A percentile compares a stretch with the other conserved stretches of the same genome.
Evolutionary conservation across 257 asterid genomes (phyloP).

Genomic region (Solanum paucissectum): DNA sequence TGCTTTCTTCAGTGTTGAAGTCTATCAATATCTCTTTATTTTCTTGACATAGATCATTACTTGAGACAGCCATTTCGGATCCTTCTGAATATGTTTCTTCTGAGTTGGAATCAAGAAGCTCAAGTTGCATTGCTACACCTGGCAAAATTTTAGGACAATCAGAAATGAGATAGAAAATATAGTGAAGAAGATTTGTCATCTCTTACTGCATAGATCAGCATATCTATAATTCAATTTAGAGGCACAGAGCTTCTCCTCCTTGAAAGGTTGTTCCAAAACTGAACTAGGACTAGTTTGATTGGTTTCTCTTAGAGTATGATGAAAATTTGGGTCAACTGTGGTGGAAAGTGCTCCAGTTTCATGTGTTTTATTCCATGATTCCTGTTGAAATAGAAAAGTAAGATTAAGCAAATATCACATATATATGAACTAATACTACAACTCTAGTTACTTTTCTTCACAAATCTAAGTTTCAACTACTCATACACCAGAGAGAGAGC

Average conservation of each 20-base stretch:
- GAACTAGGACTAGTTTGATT: not conserved
- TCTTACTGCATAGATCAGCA: not conserved
- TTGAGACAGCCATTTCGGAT: not conserved
- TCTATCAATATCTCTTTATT: not conserved
- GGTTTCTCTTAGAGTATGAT: not conserved
- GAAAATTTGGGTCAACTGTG: conserved; percentile 3
- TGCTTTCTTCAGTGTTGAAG: not conserved
- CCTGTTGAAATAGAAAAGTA: not conserved
- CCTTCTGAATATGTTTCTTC: not conserved
- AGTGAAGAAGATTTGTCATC: not conserved
- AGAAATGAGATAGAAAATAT: not conserved
- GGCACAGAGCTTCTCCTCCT: not conserved
- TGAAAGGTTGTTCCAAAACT: not conserved
- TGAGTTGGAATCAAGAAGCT: not conserved
- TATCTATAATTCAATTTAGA: too few species aligned
- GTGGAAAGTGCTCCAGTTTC: conserved; percentile 19
- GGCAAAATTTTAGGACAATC: not conserved
- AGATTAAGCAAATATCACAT: not conserved
- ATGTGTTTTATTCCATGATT: not conserved
- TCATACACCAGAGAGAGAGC: not conserved
- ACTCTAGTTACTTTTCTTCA: not conserved
- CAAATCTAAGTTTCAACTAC: not conserved
- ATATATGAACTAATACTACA: not conserved
- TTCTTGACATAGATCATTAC: not conserved
- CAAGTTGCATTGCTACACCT: not conserved